Evolutionary conservation across 2,329 filamentous ascomycete species (phyloP), one percentile per base, ranked within the genome.

Genomic region (Phyllosticta citrichinensis): DNA sequence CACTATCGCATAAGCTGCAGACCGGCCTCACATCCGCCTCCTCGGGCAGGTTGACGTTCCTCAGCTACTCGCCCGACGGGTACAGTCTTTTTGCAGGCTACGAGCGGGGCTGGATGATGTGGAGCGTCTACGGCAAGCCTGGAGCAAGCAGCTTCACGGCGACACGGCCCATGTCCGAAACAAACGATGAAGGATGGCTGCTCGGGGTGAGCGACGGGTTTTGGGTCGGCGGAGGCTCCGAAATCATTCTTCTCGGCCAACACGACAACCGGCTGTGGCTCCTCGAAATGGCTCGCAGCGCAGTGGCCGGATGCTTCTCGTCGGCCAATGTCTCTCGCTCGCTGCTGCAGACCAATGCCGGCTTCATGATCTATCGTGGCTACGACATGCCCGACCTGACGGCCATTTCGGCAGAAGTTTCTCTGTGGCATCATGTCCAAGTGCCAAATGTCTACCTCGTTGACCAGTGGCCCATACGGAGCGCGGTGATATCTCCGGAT

Each of bases 21-120:
- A 77, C 89, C 1, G 86, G 88, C 12, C 84, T 86, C 0, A 91
- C 91, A 1, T 74, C 79, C 4, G 75, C 80, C 19, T 81, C 83
- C 17, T 86, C 90, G 1, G 94, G 94, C 0, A 73, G 76, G 12
- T 76, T 97, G 57, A 91, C 84, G 2, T 88, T 86, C 30, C 75
- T 99, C 65, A 85, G 77, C 63, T 99, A 96, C 76, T 97, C 94
- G 1, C 91, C 93, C 0, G 94, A 99, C 72, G 94, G 94, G 19
- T 97, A 97, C 73, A 96, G 92, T 71, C 81, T 99, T 9, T 97
- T 99, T 74, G 91, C 88, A 52, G 94, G 93, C 1, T 97, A 93
- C 69, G 87, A 94, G 68, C 86, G 87, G 62, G 95, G 94, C 0
- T 99, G 94, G 94, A 88, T 89, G 4, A 93, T 87, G 55, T 99